These are phyloP conservation scores for Globisporangium canariense DNA, from an alignment of 352 stramenopile species.

Conservation along the genomic window DNA sequence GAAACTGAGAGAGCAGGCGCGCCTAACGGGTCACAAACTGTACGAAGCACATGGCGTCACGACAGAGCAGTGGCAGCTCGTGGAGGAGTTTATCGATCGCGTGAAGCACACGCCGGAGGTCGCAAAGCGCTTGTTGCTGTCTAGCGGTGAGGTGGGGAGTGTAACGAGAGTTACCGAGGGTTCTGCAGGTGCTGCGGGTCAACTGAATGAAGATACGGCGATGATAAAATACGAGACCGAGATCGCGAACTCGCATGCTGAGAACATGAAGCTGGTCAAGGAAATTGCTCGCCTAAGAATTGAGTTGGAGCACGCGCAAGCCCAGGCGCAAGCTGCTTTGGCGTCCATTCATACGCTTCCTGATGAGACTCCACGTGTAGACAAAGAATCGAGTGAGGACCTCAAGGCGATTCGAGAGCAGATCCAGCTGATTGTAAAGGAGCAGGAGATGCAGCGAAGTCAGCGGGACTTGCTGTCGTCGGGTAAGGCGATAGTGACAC, in stretches of 20 bases:
- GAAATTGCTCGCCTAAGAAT: slow-evolving; percentile 32
- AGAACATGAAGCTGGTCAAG: slow-evolving; percentile 29
- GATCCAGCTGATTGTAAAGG: slow-evolving; percentile 10
- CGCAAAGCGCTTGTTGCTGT: slow-evolving; percentile 32
- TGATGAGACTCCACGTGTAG: not conserved
- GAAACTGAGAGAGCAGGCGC: slow-evolving; percentile 56
- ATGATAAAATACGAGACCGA: slow-evolving; percentile 18
- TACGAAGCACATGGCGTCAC: slow-evolving; percentile 59
- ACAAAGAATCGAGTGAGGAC: slow-evolving; percentile 2
- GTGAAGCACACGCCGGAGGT: slow-evolving; percentile 59
- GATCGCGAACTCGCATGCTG: slow-evolving; percentile 21
- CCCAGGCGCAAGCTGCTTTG: slow-evolving; percentile 1
- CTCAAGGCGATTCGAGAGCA: slow-evolving; percentile 14
- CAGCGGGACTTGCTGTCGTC: not conserved
- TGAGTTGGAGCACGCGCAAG: slow-evolving; percentile 28
- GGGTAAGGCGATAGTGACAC: not conserved
- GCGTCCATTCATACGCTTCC: not conserved
- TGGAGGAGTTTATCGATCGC: slow-evolving; percentile 69
- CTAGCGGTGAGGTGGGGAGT: slow-evolving; percentile 6
- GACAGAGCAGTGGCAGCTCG: slow-evolving; percentile 45
- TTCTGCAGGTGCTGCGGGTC: slow-evolving; percentile 1
- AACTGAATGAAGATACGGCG: slow-evolving; percentile 12
- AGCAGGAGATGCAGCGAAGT: slow-evolving; percentile 13
- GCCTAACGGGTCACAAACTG: slow-evolving; percentile 38
- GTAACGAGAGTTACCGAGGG: not conserved